These are phyloP conservation scores for Fragosphaeria purpurea DNA, from an alignment of 2,329 filamentous ascomycete genomes.

Conservation along the genomic window DNA sequence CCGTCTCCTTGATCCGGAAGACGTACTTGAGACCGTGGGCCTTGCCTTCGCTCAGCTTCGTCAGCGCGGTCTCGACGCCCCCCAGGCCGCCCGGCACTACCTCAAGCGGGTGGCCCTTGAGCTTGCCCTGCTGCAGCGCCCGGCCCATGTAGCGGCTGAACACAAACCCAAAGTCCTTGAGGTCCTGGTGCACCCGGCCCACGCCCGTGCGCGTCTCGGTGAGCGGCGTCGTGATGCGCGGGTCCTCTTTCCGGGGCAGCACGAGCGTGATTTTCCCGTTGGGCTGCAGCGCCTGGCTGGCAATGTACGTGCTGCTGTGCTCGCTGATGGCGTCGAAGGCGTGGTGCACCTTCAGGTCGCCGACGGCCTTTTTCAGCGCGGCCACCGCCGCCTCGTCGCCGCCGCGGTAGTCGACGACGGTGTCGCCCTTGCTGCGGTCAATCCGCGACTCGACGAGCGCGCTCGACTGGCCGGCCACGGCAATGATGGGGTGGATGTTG, in stretches of 20 bases:
- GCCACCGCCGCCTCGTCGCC: constrained; percentile 35
- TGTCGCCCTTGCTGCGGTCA: constrained; percentile 36
- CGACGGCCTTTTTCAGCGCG: constrained; percentile 24
- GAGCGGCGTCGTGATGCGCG: constrained; percentile 11
- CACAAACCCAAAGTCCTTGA: constrained; percentile 26
- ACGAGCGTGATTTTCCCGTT: constrained; percentile 20
- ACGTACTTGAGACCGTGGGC: constrained; percentile 53
- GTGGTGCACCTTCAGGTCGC: constrained; percentile 24
- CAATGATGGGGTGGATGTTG: constrained; percentile 45
- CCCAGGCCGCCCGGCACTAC: constrained; percentile 38
- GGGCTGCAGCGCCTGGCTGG: constrained; percentile 26
- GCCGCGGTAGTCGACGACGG: constrained; percentile 43
- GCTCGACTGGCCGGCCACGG: constrained; percentile 36
- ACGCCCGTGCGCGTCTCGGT: constrained; percentile 16
- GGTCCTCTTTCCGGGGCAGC: constrained; percentile 15
- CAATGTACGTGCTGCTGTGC: constrained; percentile 28
- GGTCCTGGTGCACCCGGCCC: constrained; percentile 13
- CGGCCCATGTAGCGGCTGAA: constrained; percentile 26
- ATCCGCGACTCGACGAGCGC: constrained; percentile 35
- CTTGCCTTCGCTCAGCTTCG: constrained; percentile 42
- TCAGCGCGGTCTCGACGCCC: constrained; percentile 39
- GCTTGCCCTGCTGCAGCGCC: constrained; percentile 31
- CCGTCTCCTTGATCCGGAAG: constrained; percentile 25
- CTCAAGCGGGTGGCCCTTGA: constrained; percentile 35
- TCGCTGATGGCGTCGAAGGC: constrained; percentile 34